Base-by-base conservation (phyloP, 306 rosid species). In the Corylus americana region DNA sequence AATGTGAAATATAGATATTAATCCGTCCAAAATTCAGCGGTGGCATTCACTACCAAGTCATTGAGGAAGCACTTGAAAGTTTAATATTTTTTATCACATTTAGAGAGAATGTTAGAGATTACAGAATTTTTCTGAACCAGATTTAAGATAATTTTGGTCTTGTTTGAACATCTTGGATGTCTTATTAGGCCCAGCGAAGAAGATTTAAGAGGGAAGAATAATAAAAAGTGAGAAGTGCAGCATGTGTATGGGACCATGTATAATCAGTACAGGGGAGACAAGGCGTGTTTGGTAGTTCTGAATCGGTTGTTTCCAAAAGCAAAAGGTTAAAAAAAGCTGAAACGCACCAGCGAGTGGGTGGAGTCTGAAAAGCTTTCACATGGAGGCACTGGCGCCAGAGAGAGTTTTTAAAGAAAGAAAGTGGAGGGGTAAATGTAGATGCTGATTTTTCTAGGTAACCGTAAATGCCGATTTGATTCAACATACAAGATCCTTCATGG, bases 361-460 rank as follows among this genome's bases (percentile, higher is more conserved):
- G 87, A 11, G 76, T 87, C 95, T 91, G 92, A 85, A 91, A 91
- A 91, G 94, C 45, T 27, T 80, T 77, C 95, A 90, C 97, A 78
- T 90, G 93, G 83, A 54, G 76, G 2, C 35, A 31, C 35, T 31
- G 35, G 35, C 35, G 35, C 35, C 35, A 1, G 35, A 31, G 35
- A 31, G 74, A 37, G 49, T 66, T 6, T 31, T 31, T 31, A 31
- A 31, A 31, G 35, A 10, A 74, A 59, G 42, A 73, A 79, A 79
- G 83, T 66, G 79, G n/a, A 70, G 55, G 72, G 14, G 69, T 29
- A 55, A 82, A 49, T 50, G 80, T 87, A 81, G 86, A 82, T 83
- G 91, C 81, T 70, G 73, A 59, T 42, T 42, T 42, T 42, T 42
- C 45, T 42, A 5, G 45, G 83, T 27, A 37, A 71, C 45, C 45